A percentile compares a stretch with the other conserved stretches of the same genome.
These are phyloP conservation scores for Arabis alpina DNA, from an alignment of 345 rosid species.

Conservation along the genomic window DNA sequence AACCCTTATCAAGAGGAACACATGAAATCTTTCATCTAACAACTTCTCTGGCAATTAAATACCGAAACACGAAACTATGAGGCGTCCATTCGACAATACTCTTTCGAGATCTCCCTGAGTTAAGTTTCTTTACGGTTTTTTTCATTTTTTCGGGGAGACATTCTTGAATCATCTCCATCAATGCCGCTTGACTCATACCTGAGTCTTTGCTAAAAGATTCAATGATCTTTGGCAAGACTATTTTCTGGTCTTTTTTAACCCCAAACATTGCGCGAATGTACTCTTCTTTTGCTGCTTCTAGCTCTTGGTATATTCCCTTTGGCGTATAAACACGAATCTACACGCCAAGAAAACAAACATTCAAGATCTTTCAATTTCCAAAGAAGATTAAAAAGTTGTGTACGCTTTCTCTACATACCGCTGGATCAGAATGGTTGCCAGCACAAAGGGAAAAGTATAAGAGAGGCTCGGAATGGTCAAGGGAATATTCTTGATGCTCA, in stretches of 20 bases:
- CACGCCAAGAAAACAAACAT: slow-evolving; percentile 14
- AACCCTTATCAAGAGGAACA: neutral
- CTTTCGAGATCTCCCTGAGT: slow-evolving; percentile 65
- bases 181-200: slow-evolving; percentile 53
- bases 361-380: slow-evolving; percentile 10
- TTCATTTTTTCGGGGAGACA: slow-evolving; percentile 62
- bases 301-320: slow-evolving; percentile 74
- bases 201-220: slow-evolving; percentile 82
- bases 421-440: slow-evolving; percentile 97
- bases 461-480: slow-evolving; percentile 75
- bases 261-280: slow-evolving; percentile 80
- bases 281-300: slow-evolving; percentile 84
- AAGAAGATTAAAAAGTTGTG: neutral
- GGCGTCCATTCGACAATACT: slow-evolving; percentile 79
- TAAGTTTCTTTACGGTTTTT: slow-evolving; percentile 59
- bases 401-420: slow-evolving; percentile 56
- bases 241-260: slow-evolving; percentile 69
- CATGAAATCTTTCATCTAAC: slow-evolving; percentile 46
- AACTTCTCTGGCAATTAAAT: slow-evolving; percentile 80
- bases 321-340: slow-evolving; percentile 84
- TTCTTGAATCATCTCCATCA: slow-evolving; percentile 75
- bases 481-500: slow-evolving; percentile 67
- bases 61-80: slow-evolving; percentile 80
- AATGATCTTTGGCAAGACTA: slow-evolving; percentile 77
- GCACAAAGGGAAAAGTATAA: slow-evolving; percentile 82